Evolutionary conservation across 139 green algal genomes (phyloP).

Genomic region (Micractinium conductrix): DNA sequence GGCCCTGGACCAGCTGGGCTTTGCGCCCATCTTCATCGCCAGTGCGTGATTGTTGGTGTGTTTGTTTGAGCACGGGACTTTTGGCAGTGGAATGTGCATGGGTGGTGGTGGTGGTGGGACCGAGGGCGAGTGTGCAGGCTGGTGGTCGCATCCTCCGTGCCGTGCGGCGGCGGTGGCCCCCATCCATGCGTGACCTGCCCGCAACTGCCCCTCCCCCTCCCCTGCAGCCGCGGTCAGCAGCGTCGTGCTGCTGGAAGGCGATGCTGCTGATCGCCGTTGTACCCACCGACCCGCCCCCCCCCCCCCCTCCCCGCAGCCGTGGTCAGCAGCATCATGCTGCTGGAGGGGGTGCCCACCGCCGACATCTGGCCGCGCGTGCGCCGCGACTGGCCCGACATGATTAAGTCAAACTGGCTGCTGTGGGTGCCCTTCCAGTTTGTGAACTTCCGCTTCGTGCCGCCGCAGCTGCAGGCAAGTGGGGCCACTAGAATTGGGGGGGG

Average conservation of each 20-base stretch:
- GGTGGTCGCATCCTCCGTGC: too few relatives aligned
- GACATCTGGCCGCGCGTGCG: conserved; percentile 77
- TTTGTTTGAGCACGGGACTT: too few relatives aligned
- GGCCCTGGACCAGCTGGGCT: conserved; percentile 87
- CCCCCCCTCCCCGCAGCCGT: conserved; percentile 7
- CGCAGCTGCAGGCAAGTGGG: conserved; percentile 57
- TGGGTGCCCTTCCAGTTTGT: conserved; percentile 93
- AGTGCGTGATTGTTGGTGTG: too few relatives aligned
- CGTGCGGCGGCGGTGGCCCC: too few relatives aligned
- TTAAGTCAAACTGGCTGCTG: conserved; percentile 85
- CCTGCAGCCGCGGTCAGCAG: not conserved
- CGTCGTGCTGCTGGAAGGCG: not conserved
- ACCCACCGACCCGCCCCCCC: too few relatives aligned
- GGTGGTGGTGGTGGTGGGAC: too few relatives aligned
- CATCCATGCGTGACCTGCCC: too few relatives aligned
- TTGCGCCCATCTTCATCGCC: conserved; percentile 90
- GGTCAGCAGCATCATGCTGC: conserved; percentile 43
- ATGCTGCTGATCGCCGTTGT: too few relatives aligned
- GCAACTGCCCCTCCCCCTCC: too few relatives aligned
- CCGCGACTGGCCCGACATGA: conserved; percentile 69
- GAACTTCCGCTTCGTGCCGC: conserved; percentile 89
- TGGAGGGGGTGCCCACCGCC: conserved; percentile 71
- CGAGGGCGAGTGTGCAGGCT: too few relatives aligned
- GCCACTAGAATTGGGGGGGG: not conserved
- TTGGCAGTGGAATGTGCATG: too few relatives aligned